These are phyloP conservation scores for Chaetomium tenue DNA, from an alignment of 495 filamentous ascomycete genomes.

Conservation along the genomic window DNA sequence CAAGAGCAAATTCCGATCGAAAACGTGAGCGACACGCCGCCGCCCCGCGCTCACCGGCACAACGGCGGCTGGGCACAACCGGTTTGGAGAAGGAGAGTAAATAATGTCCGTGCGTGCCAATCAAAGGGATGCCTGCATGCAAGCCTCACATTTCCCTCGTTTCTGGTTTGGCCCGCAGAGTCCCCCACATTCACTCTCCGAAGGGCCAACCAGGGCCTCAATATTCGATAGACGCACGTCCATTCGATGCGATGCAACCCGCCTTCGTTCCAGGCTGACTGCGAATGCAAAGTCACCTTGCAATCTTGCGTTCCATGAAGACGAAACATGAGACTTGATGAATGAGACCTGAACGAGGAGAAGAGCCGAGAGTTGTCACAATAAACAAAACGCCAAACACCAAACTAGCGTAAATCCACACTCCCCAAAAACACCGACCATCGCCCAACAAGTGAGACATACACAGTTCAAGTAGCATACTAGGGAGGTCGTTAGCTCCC, in stretches of 20 bases:
- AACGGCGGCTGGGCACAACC: background rate
- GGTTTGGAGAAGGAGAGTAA: background rate
- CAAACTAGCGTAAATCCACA: too few relatives aligned
- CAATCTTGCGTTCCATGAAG: background rate
- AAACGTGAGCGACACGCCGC: background rate
- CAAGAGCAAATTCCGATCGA: background rate
- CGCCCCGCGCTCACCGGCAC: background rate
- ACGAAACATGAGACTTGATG: background rate
- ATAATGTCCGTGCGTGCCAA: constrained; percentile 9
- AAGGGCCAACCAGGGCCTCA: background rate
- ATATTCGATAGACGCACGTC: background rate
- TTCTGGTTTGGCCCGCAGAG: constrained; percentile 6
- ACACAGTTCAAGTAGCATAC: too few relatives aligned
- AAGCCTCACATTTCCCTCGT: constrained; percentile 12
- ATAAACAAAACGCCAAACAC: too few relatives aligned
- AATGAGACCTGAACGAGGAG: too few relatives aligned
- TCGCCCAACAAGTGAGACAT: too few relatives aligned
- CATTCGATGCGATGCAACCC: background rate
- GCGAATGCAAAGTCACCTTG: background rate
- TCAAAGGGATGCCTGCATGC: background rate
- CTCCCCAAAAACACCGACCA: too few relatives aligned
- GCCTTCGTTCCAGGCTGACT: background rate
- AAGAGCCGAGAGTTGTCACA: too few relatives aligned
- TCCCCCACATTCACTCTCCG: background rate
- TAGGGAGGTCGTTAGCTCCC: too few relatives aligned